Evolutionary conservation across 169 alveolate species (phyloP).

Genomic region (Pseudocohnilembus persalinus): DNA sequence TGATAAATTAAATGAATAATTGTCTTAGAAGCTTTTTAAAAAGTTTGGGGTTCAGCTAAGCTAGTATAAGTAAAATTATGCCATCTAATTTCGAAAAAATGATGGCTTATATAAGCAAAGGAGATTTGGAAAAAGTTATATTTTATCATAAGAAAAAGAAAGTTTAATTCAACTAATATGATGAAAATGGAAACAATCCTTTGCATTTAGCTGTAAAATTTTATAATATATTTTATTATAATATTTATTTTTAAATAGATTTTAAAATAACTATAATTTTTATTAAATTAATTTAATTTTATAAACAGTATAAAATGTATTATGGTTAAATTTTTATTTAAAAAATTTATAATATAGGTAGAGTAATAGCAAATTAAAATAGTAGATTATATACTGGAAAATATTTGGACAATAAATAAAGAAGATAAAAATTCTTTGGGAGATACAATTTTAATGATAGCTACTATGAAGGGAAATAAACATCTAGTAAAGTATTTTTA

Average conservation of each 20-base stretch:
- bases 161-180: background rate
- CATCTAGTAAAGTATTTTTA: constrained; percentile 15
- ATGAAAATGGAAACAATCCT: constrained; percentile 24
- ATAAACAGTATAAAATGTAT: too few species aligned
- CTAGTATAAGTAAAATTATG: background rate
- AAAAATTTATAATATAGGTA: too few species aligned
- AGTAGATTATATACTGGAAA: constrained; percentile 13
- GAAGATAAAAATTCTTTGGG: constrained; percentile 46
- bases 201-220: constrained; percentile 6
- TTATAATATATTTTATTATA: too few species aligned
- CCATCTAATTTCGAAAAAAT: constrained; percentile 12
- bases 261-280: too few species aligned
- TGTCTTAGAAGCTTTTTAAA: background rate
- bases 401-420: background rate
- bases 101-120: background rate
- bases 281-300: too few species aligned
- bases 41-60: background rate
- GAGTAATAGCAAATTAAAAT: constrained; percentile 6
- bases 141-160: constrained; percentile 1
- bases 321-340: too few species aligned
- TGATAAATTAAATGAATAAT: background rate
- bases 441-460: constrained; percentile 44
- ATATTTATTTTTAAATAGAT: too few species aligned
- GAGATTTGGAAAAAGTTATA: constrained; percentile 1
- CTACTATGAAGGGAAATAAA: constrained; percentile 15